Percentiles rank a stretch among this genome's conserved stretches.
Conservation (phyloP, 345 rosid genomes). For the Syzygium aromaticum region DNA sequence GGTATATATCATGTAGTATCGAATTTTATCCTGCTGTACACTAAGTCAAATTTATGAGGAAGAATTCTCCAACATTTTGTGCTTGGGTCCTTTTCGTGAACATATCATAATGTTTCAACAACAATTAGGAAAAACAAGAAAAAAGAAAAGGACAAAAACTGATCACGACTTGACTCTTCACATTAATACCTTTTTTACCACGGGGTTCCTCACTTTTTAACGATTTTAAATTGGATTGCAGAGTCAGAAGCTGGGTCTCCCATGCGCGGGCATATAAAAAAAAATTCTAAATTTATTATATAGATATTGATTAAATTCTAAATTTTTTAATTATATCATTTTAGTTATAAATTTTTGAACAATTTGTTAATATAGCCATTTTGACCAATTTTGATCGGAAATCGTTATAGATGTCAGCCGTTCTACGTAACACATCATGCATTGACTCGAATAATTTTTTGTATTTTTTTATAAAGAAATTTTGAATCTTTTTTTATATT, state of each 20-base stretch:
- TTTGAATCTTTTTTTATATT: too few relatives aligned
- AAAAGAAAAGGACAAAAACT: background rate
- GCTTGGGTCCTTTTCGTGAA: background rate
- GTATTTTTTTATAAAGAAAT: background rate
- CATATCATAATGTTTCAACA: background rate
- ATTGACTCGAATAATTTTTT: accelerated
- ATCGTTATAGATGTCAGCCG: too few relatives aligned
- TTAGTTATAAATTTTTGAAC: background rate
- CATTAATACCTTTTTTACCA: background rate
- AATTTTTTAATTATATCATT: accelerated
- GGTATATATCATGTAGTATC: background rate
- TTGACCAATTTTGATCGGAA: background rate
- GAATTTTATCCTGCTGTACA: background rate
- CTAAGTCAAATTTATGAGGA: background rate
- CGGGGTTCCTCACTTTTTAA: background rate
- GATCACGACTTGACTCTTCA: background rate
- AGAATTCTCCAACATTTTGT: background rate
- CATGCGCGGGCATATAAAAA: background rate
- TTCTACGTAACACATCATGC: background rate
- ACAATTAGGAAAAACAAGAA: background rate
- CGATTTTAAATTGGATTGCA: background rate
- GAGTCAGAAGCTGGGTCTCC: background rate
- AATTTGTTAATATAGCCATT: background rate
- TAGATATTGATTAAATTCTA: background rate
- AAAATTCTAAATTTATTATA: background rate